These are phyloP conservation scores for Talaromyces liani DNA, from an alignment of 495 filamentous ascomycete genomes.

Conservation along the genomic window DNA sequence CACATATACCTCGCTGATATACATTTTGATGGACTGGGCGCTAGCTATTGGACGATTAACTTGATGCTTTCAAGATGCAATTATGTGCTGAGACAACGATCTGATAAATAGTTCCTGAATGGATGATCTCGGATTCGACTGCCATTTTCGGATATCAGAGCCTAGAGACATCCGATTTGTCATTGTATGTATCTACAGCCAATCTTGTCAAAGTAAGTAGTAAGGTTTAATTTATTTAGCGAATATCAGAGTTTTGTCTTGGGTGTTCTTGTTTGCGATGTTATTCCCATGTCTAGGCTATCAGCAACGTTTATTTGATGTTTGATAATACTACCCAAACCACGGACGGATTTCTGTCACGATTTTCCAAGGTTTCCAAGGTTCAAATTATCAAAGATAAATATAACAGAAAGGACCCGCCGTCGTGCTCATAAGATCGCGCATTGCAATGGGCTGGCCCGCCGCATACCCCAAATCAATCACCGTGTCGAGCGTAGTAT, in stretches of 20 bases:
- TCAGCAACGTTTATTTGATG: background rate
- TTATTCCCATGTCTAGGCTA: background rate
- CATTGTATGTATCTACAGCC: background rate
- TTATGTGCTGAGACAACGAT: background rate
- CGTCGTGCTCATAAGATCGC: slow-evolving; percentile 42
- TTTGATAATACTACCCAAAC: background rate
- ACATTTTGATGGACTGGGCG: background rate
- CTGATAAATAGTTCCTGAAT: background rate
- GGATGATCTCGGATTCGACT: background rate
- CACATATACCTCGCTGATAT: slow-evolving; percentile 5
- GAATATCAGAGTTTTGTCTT: background rate
- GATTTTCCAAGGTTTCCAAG: background rate
- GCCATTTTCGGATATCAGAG: background rate
- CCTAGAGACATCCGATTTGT: background rate
- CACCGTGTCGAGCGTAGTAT: slow-evolving; percentile 38
- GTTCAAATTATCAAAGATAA: slow-evolving; percentile 25
- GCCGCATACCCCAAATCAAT: slow-evolving; percentile 37
- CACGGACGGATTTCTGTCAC: background rate
- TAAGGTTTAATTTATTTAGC: background rate
- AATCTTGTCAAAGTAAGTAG: background rate
- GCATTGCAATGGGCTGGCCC: slow-evolving; percentile 29
- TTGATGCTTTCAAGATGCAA: background rate
- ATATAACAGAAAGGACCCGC: slow-evolving; percentile 51
- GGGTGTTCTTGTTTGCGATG: background rate
- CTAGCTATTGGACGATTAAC: background rate